Evolutionary conservation across 495 filamentous ascomycete species (phyloP), one percentile per base, ranked within the genome.

Genomic region (Xylaria palmicola): DNA sequence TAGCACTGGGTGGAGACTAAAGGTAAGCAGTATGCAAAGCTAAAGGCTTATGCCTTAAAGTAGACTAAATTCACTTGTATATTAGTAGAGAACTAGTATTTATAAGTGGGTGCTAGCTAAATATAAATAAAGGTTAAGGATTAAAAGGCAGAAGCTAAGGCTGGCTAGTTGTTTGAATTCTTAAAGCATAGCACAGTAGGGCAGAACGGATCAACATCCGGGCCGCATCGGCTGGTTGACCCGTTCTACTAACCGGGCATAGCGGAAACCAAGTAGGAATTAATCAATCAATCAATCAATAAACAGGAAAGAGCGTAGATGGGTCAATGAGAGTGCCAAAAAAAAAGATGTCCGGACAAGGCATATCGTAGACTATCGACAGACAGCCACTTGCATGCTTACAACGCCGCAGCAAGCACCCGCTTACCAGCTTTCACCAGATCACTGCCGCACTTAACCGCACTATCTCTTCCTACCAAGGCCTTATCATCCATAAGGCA

Each of bases 401-500:
- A n/a, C n/a, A n/a, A n/a, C n/a, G n/a, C n/a, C n/a, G n/a, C n/a
- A n/a, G n/a, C n/a, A n/a, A n/a, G n/a, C n/a, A n/a, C n/a, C n/a
- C n/a, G n/a, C n/a, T n/a, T n/a, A n/a, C n/a, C n/a, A n/a, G n/a
- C n/a, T n/a, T n/a, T n/a, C n/a, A n/a, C 51, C 87, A 92, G 24
- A 88, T 96, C 60, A 80, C 93, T 52, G 87, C 92, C 67, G 82
- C 80, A 20, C 83, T 97, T 10, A 90, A 93, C 53, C 75, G 75
- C 54, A 60, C 74, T 74, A 83, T 81, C 24, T 83, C 90, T 62
- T 84, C 81, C 58, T 88, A 89, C 7, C 87, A 88, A 70, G 90
- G 93, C 59, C 82, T 89, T 45, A 83, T 97, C 45, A 92, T 93
- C n/a, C 75, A 89, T 65, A 90, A n/a, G n/a, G n/a, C n/a, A n/a